Percentiles rank a stretch among this genome's conserved stretches.
phyloP scores from a whole-genome alignment of 208 protist genomes.

The Trichomonas gallinae region DNA sequence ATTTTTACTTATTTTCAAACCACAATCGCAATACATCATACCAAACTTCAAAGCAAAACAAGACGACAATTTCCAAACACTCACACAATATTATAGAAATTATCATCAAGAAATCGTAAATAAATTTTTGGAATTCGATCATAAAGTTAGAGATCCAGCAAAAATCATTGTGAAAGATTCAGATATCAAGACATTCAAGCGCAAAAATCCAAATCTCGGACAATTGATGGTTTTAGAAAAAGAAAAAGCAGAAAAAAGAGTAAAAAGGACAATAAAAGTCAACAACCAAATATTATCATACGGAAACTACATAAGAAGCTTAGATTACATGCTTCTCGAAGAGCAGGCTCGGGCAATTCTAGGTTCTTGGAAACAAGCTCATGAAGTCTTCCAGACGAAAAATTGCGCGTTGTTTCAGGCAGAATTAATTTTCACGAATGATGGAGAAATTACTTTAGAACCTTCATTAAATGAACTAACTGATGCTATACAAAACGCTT shows the following conservation, averaged over 20 bases:
- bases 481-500: not conserved
- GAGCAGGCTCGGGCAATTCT: no score
- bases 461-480: not conserved
- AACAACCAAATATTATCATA: not conserved
- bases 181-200: not conserved
- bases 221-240: slow-evolving; percentile 12
- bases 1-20: not conserved
- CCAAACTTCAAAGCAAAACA: not conserved
- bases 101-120: not conserved
- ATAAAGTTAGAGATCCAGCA: not conserved
- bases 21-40: not conserved
- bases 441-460: not conserved
- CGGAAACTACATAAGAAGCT: not conserved
- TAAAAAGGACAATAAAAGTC: not conserved
- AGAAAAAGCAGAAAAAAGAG: not conserved
- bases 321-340: slow-evolving; percentile 17
- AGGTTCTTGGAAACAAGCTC: not conserved
- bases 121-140: not conserved
- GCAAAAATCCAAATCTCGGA: slow-evolving; percentile 10
- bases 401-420: not conserved
- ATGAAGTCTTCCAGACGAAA: not conserved
- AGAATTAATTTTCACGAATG: not conserved
- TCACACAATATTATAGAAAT: not conserved
- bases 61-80: not conserved
- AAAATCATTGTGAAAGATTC: not conserved